A percentile compares a stretch with the other conserved stretches of the same genome.
phyloP scores from a whole-genome alignment of 2,329 filamentous ascomycete species.

The Saccharata proteae region DNA sequence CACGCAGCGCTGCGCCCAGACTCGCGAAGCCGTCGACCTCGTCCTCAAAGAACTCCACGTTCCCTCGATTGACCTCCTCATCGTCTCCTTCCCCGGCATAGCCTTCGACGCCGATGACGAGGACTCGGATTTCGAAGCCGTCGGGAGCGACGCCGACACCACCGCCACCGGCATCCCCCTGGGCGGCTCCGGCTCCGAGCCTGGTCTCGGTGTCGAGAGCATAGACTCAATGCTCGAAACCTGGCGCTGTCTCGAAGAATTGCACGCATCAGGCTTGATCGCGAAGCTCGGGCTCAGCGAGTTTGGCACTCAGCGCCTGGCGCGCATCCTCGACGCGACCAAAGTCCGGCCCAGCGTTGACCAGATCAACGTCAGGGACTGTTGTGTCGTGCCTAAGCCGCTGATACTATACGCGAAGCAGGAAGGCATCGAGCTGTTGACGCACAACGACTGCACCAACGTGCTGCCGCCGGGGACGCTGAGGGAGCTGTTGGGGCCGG shows the following conservation, averaged over 20 bases:
- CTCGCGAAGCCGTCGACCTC: constrained; percentile 63
- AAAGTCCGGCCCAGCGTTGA: constrained; percentile 68
- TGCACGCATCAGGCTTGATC: constrained; percentile 61
- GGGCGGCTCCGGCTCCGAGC: constrained; percentile 13
- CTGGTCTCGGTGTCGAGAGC: constrained; percentile 34
- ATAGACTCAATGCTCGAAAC: constrained; percentile 55
- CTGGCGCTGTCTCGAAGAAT: constrained; percentile 55
- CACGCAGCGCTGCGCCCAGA: constrained; percentile 54
- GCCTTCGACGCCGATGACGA: constrained; percentile 90
- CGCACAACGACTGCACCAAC: constrained; percentile 88
- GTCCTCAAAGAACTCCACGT: constrained; percentile 72
- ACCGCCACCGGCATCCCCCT: constrained; percentile 10
- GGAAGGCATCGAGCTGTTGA: constrained; percentile 73
- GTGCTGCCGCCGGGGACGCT: constrained; percentile 78
- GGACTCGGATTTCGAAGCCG: constrained; percentile 52
- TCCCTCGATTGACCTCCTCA: constrained; percentile 68
- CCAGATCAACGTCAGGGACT: constrained; percentile 93
- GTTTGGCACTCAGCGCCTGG: constrained; percentile 74
- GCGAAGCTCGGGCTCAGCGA: constrained; percentile 74
- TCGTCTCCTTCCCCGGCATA: constrained; percentile 86
- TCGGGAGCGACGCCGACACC: constrained; percentile 9
- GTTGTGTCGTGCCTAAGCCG: constrained; percentile 87
- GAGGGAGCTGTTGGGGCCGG: constrained; percentile 67
- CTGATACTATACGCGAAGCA: constrained; percentile 74
- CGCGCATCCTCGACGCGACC: constrained; percentile 62